Base-by-base conservation (phyloP, 2,329 filamentous ascomycete species). In the Aureobasidium pullulans region DNA sequence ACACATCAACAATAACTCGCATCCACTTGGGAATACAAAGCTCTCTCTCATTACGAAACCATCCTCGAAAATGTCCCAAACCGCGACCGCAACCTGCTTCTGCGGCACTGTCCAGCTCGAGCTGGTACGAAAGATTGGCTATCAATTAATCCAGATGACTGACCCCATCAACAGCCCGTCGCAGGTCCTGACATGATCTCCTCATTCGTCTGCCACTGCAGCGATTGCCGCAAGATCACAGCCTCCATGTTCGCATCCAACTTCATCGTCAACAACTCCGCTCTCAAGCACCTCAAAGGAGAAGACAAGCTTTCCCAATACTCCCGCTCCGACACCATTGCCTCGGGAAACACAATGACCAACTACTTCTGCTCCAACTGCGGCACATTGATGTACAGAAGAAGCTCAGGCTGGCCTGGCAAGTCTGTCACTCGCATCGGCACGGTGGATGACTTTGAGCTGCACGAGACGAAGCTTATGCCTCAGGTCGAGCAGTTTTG, bases 241-340 rank as follows among this genome's bases (percentile, higher is more conserved):
- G 81, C 82, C 0, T 83, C 82, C 0, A 83, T 84, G 79, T 84
- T 84, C 70, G 78, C 82, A 2, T 79, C 81, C 57, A 84, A 82
- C 70, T 83, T 86, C 66, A 74, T 75, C 60, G 68, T 84, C 44
- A 63, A 66, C 11, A 74, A 83, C 66, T 65, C 67, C 0, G 61
- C 77, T 60, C 64, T 84, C 0, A 74, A 67, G 46, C 77, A 83
- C 64, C 8, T 81, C 0, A 79, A 82, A 11, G 83, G 83, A 9
- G 69, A 71, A 4, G 77, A 81, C 0, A 78, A 77, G 29, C 73
- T 85, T 8, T 79, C 68, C 28, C 62, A 66, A 1, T 85, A 71
- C 60, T 63, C 66, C 3, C 78, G 84, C 63, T 66, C 65, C 2
- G 65, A 71, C 10, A 83, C 81, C 0, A 77, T 82, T 39, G 73